Percentiles rank a stretch among this genome's conserved stretches.
phyloP scores from a whole-genome alignment of 2,329 filamentous ascomycete species.

The Fusarium bactridioides region DNA sequence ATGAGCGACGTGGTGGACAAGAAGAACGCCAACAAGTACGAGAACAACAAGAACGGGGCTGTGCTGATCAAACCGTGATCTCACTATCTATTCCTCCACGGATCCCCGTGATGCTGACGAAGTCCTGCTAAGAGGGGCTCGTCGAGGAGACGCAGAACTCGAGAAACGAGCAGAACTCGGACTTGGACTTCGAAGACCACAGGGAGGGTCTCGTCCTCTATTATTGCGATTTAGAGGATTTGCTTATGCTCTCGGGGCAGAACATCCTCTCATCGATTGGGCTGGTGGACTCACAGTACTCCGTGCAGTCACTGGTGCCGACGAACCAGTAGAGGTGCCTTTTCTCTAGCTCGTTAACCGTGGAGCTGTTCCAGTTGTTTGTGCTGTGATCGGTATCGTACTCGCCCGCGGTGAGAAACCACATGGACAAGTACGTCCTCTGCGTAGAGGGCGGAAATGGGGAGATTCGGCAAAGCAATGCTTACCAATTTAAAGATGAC shows the following conservation, averaged over 20 bases:
- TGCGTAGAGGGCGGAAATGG: no score
- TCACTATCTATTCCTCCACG: not conserved
- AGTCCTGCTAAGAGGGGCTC: not conserved
- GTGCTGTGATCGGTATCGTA: no score
- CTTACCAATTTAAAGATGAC: no score
- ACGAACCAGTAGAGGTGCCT: no score
- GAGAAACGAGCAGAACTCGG: not conserved
- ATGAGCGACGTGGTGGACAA: not conserved
- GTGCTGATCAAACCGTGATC: not conserved
- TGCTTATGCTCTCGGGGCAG: not conserved
- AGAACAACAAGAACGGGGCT: not conserved
- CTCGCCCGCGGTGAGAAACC: fast-evolving
- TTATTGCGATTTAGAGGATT: not conserved
- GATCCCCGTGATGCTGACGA: not conserved
- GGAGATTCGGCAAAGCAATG: no score
- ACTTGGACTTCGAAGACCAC: not conserved
- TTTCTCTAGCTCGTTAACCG: no score
- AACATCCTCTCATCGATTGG: not conserved
- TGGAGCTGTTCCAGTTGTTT: no score
- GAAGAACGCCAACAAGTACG: not conserved
- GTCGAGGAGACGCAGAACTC: not conserved
- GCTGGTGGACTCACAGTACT: not conserved
- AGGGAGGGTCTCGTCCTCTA: not conserved
- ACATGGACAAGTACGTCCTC: no score
- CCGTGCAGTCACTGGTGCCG: no score